Conservation (phyloP, 2,329 filamentous ascomycete genomes). For the Xylariaceae sp. region DNA sequence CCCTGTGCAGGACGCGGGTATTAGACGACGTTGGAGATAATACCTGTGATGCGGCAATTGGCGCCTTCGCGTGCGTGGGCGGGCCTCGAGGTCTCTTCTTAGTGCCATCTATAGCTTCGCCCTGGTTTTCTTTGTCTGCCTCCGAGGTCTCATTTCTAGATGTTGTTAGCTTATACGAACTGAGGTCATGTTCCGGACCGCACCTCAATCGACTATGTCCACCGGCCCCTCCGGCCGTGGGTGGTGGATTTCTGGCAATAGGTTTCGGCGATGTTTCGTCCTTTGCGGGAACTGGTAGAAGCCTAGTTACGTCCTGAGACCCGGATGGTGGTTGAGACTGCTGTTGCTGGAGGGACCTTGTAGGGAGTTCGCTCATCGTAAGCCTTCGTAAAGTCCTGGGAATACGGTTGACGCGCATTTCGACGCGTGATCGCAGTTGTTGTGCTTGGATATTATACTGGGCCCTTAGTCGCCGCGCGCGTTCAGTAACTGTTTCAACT, state of each 20-base stretch:
- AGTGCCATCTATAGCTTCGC: constrained; percentile 55
- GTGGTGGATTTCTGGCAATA: constrained; percentile 35
- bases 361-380: constrained; percentile 75
- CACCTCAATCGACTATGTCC: constrained; percentile 52
- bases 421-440: constrained; percentile 77
- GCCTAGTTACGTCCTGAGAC: constrained; percentile 30
- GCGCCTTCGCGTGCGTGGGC: constrained; percentile 38
- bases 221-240: constrained; percentile 29
- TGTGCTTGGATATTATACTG: constrained; percentile 87
- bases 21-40: constrained; percentile 82
- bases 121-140: constrained; percentile 74
- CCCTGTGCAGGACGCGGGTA: constrained; percentile 60
- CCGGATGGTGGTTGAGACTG: constrained; percentile 33
- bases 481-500: constrained; percentile 33
- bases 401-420: constrained; percentile 90
- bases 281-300: constrained; percentile 50
- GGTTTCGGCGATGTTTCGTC: constrained; percentile 39
- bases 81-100: constrained; percentile 61
- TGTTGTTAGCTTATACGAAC: constrained; percentile 19
- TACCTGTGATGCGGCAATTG: constrained; percentile 53
- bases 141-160: constrained; percentile 59
- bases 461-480: constrained; percentile 72
- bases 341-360: constrained; percentile 46
- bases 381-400: constrained; percentile 72
- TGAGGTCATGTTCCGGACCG: constrained; percentile 26